Percentiles rank a stretch among this genome's conserved stretches.
Evolutionary conservation across 352 stramenopile genomes (phyloP).

Genomic region (Globisporangium spiculum): DNA sequence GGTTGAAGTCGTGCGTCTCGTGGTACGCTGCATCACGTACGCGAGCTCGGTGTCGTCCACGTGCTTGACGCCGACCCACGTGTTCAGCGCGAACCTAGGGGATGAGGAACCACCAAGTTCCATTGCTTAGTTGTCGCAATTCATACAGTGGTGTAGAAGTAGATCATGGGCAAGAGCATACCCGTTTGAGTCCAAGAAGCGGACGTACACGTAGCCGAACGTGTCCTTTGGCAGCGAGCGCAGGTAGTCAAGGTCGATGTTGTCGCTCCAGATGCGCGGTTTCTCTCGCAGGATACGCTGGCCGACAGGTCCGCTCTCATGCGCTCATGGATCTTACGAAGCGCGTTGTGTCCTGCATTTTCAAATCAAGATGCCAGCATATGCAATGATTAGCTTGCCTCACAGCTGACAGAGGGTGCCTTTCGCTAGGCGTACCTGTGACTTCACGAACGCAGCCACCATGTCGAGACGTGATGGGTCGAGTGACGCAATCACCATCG

Average conservation of each 20-base stretch:
- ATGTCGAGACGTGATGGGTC: not conserved
- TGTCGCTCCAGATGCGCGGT: not conserved
- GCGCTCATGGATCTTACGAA: not conserved
- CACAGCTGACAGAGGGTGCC: not conserved
- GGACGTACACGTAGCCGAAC: not conserved
- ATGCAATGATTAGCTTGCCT: not conserved
- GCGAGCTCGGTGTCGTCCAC: slow-evolving; percentile 92
- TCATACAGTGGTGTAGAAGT: too few relatives aligned
- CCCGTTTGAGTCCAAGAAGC: not conserved
- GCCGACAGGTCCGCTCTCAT: not conserved
- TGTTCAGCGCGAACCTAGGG: not conserved
- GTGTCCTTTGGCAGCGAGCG: not conserved
- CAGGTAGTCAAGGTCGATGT: not conserved
- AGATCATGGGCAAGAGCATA: not conserved
- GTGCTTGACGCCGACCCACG: not conserved
- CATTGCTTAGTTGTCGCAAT: not conserved
- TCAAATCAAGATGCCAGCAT: too few relatives aligned
- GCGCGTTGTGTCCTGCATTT: not conserved
- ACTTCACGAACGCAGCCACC: not conserved
- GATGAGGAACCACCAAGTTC: too few relatives aligned
- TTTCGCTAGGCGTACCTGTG: not conserved
- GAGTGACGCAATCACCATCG: not conserved
- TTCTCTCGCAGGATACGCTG: not conserved
- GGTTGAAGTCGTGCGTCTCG: slow-evolving; percentile 95
- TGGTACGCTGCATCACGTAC: slow-evolving; percentile 95